A percentile compares a stretch with the other conserved stretches of the same genome.
phyloP scores from a whole-genome alignment of 176 grass and related monocot species.

The Oryza meyeriana region DNA sequence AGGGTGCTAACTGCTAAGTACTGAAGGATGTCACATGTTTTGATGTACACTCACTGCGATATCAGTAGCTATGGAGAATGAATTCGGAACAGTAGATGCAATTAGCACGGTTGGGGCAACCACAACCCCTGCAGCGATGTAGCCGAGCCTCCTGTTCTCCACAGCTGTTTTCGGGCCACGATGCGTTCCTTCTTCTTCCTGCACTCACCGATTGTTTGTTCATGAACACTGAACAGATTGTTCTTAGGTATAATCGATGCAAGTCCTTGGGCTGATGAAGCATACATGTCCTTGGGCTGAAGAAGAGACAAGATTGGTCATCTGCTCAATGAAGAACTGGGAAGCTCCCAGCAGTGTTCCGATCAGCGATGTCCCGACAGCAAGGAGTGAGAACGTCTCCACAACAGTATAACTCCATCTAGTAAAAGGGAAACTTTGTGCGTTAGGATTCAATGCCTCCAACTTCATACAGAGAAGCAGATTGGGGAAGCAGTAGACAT shows the following conservation, averaged over 20 bases:
- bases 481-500: neutral
- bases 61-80: constrained; percentile 62
- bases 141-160: constrained; percentile 37
- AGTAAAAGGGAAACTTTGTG: neutral
- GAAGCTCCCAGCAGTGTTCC: constrained; percentile 72
- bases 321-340: constrained; percentile 86
- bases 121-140: constrained; percentile 40
- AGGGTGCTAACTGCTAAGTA: neutral
- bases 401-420: constrained; percentile 64
- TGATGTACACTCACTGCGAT: constrained; percentile 50
- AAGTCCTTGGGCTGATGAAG: neutral
- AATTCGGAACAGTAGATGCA: constrained; percentile 50
- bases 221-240: neutral
- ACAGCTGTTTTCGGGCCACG: neutral
- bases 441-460: neutral
- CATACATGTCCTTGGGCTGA: constrained; percentile 9
- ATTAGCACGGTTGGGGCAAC: constrained; percentile 59
- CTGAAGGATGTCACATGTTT: neutral
- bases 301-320: constrained; percentile 34
- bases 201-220: neutral
- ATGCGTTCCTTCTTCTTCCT: constrained; percentile 6
- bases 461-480: neutral
- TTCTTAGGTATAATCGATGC: neutral
- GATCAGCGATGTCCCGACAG: constrained; percentile 70
- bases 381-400: constrained; percentile 76